phyloP scores from a whole-genome alignment of 176 grass and related monocot species.

The Musa troglodytarum region DNA sequence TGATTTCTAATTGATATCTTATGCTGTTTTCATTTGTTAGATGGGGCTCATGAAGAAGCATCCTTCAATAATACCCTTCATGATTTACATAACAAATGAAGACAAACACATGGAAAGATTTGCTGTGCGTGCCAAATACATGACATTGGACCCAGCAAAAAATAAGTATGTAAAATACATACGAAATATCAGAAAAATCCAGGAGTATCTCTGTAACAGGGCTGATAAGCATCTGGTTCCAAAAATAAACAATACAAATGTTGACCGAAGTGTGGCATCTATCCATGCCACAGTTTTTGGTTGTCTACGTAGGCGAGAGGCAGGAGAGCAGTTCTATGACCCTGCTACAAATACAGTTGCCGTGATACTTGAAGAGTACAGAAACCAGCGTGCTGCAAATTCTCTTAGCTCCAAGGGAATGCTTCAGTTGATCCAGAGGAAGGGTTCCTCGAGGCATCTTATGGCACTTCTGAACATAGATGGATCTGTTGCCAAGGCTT shows the following conservation, averaged over 20 bases:
- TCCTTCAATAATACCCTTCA: constrained; percentile 95
- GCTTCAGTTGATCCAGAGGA: constrained; percentile 85
- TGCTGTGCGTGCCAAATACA: constrained; percentile 92
- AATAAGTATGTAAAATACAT: constrained; percentile 98
- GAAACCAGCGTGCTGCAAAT: constrained; percentile 72
- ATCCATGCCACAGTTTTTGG: constrained; percentile 89
- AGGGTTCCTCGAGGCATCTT: constrained; percentile 68
- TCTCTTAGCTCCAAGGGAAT: constrained; percentile 83
- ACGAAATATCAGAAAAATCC: constrained; percentile 76
- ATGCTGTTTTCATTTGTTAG: constrained; percentile 32
- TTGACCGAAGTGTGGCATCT: constrained; percentile 74
- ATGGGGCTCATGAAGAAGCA: constrained; percentile 99
- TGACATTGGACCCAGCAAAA: constrained; percentile 87
- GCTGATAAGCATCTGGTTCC: constrained; percentile 94
- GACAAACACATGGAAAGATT: constrained; percentile 93
- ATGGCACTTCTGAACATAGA: constrained; percentile 89
- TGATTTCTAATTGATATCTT: constrained; percentile 22
- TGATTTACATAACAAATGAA: constrained; percentile 92
- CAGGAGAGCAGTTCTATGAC: constrained; percentile 71
- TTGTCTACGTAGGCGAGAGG: constrained; percentile 53
- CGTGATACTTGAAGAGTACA: constrained; percentile 72
- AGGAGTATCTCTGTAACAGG: constrained; percentile 77
- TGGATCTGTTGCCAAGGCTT: constrained; percentile 81
- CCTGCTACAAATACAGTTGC: constrained; percentile 56
- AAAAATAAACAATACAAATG: constrained; percentile 95